Evolutionary conservation across 2,329 filamentous ascomycete genomes (phyloP).

Genomic region (Calycina herbarum): DNA sequence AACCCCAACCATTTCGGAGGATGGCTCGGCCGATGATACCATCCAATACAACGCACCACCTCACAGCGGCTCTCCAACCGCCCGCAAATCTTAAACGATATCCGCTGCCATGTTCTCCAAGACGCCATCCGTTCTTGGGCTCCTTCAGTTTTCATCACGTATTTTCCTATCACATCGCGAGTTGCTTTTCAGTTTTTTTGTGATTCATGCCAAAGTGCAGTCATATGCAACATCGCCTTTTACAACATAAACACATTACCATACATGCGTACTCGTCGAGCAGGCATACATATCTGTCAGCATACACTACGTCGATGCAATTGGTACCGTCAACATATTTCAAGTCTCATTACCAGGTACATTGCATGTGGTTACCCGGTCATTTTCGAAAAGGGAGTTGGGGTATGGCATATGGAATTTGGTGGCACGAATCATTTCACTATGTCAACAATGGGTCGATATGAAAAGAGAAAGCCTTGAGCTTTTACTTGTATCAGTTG

Average conservation of each 20-base stretch:
- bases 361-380: conserved; percentile 26
- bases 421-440: conserved; percentile 33
- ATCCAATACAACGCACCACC: conserved; percentile 37
- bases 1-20: conserved; percentile 38
- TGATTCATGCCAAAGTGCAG: conserved; percentile 20
- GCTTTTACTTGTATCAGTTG: conserved; percentile 32
- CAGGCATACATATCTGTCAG: conserved; percentile 34
- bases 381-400: conserved; percentile 29
- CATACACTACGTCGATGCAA: conserved; percentile 32
- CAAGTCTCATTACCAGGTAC: conserved; percentile 32
- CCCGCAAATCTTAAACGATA: conserved; percentile 32
- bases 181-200: conserved; percentile 8
- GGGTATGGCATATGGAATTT: conserved; percentile 24
- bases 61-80: conserved; percentile 34
- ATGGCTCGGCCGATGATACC: conserved; percentile 37
- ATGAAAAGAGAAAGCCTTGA: conserved; percentile 29
- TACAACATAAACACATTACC: conserved; percentile 27
- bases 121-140: not conserved
- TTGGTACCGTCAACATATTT: conserved; percentile 34
- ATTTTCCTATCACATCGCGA: conserved; percentile 8
- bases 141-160: conserved; percentile 4
- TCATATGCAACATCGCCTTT: conserved; percentile 28
- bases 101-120: not conserved
- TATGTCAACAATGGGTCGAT: conserved; percentile 33
- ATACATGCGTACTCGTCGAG: conserved; percentile 31